Conservation (phyloP, 495 filamentous ascomycete genomes). For the Penicillium nucicola region DNA sequence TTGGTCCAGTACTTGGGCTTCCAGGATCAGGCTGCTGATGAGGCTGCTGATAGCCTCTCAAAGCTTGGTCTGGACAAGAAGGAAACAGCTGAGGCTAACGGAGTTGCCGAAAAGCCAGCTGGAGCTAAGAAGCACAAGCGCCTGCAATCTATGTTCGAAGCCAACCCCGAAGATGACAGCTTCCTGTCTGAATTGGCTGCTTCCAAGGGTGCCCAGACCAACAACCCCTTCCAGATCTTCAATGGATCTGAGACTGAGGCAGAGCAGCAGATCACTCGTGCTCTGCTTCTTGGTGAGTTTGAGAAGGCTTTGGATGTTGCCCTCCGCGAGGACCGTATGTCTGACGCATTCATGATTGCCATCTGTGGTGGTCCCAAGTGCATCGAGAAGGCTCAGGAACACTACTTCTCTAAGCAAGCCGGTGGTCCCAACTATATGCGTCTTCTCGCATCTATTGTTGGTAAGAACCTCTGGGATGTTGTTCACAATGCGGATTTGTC, state of each 20-base stretch:
- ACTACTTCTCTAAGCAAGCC: conserved; percentile 81
- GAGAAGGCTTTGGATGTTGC: conserved; percentile 86
- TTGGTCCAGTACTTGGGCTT: conserved; percentile 89
- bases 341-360: conserved; percentile 97
- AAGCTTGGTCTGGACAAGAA: conserved; percentile 44
- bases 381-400: conserved; percentile 87
- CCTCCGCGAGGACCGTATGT: conserved; percentile 81
- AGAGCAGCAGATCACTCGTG: conserved; percentile 82
- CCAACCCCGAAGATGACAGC: conserved; percentile 68
- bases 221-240: conserved; percentile 85
- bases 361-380: conserved; percentile 94
- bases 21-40: conserved; percentile 53
- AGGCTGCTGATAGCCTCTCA: conserved; percentile 45
- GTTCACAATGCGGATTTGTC: conserved; percentile 90
- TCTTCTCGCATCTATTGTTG: conserved; percentile 84
- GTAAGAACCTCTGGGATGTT: conserved; percentile 97
- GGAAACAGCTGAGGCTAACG: conserved; percentile 45
- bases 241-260: conserved; percentile 74
- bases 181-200: conserved; percentile 76
- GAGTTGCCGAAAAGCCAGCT: conserved; percentile 39
- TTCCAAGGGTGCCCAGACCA: conserved; percentile 74
- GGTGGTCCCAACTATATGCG: conserved; percentile 88
- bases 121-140: conserved; percentile 56
- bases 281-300: conserved; percentile 86
- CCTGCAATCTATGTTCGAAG: conserved; percentile 80